A percentile compares a stretch with the other conserved stretches of the same genome.
phyloP scores from a whole-genome alignment of 2,329 filamentous ascomycete genomes.

The Parafenestella ontariensis region DNA sequence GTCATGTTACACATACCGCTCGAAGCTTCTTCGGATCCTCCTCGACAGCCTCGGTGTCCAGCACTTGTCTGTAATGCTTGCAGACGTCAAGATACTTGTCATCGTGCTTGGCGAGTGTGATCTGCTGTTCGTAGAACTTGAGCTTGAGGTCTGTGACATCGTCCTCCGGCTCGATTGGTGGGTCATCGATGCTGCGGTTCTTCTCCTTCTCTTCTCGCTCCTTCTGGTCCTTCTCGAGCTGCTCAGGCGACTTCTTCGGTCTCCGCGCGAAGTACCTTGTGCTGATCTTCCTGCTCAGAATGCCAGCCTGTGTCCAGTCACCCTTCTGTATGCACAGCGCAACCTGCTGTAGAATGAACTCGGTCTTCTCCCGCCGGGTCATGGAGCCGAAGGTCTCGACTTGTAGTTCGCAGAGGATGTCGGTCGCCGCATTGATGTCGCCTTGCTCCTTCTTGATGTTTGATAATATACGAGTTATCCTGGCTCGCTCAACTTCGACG shows the following conservation, averaged over 20 bases:
- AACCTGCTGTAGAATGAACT: slow-evolving; percentile 97
- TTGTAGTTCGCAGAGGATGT: slow-evolving; percentile 95
- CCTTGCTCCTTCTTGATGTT: slow-evolving; percentile 97
- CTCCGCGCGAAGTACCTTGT: slow-evolving; percentile 89
- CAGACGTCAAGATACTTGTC: slow-evolving; percentile 96
- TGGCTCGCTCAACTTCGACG: slow-evolving; percentile 95
- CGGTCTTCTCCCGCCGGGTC: slow-evolving; percentile 95
- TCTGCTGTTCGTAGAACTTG: slow-evolving; percentile 96
- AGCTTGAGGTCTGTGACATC: slow-evolving; percentile 97
- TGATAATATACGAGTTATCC: slow-evolving; percentile 92
- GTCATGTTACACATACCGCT: slow-evolving; percentile 66
- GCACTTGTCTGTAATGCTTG: slow-evolving; percentile 96
- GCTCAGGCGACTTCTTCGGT: slow-evolving; percentile 87
- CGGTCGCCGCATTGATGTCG: slow-evolving; percentile 86
- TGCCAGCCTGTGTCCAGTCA: slow-evolving; percentile 95
- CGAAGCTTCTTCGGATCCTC: slow-evolving; percentile 85
- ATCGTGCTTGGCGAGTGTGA: slow-evolving; percentile 93
- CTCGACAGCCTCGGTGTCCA: slow-evolving; percentile 95
- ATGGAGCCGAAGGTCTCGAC: slow-evolving; percentile 99
- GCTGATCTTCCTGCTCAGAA: slow-evolving; percentile 96
- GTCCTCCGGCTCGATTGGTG: slow-evolving; percentile 78
- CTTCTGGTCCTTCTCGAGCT: slow-evolving; percentile 89
- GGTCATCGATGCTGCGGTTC: slow-evolving; percentile 76
- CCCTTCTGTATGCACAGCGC: slow-evolving; percentile 91
- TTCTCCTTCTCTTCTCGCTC: slow-evolving; percentile 84